Conservation (phyloP, 1,284 basidiomycete genomes). For the Tilletia indica region DNA sequence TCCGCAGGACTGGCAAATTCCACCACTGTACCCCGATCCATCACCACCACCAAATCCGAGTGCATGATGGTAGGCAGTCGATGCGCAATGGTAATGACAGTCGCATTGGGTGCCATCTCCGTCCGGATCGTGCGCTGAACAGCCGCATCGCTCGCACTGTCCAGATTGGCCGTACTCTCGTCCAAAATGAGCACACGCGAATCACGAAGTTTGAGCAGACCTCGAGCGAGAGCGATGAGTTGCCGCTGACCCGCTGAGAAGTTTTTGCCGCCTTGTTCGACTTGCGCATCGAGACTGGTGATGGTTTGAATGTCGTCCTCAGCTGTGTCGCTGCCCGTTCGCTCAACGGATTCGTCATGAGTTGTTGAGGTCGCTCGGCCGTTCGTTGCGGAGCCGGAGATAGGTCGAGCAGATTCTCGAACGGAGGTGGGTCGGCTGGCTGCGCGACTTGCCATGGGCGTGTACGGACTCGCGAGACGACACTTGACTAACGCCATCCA, state of each 20-base stretch:
- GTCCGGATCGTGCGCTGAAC: conserved; percentile 61
- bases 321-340: conserved; percentile 11
- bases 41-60: conserved; percentile 62
- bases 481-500: conserved; percentile 61
- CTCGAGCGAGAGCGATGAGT: conserved; percentile 62
- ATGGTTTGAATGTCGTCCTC: conserved; percentile 53
- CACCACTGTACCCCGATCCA: conserved; percentile 66
- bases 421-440: conserved; percentile 33
- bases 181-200: conserved; percentile 63
- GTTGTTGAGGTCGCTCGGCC: not conserved
- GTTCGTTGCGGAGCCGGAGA: not conserved
- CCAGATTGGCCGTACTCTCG: conserved; percentile 59
- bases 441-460: conserved; percentile 32
- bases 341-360: not conserved
- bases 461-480: conserved; percentile 54
- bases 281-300: conserved; percentile 59
- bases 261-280: conserved; percentile 61
- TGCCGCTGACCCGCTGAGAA: conserved; percentile 62
- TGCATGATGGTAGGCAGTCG: conserved; percentile 67
- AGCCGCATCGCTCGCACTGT: conserved; percentile 59
- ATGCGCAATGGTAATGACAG: conserved; percentile 65
- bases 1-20: conserved; percentile 74
- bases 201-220: conserved; percentile 60
- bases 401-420: conserved; percentile 19
- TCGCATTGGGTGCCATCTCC: conserved; percentile 56